Conservation (phyloP, 805 yeast species). For the Candida ovalis region DNA sequence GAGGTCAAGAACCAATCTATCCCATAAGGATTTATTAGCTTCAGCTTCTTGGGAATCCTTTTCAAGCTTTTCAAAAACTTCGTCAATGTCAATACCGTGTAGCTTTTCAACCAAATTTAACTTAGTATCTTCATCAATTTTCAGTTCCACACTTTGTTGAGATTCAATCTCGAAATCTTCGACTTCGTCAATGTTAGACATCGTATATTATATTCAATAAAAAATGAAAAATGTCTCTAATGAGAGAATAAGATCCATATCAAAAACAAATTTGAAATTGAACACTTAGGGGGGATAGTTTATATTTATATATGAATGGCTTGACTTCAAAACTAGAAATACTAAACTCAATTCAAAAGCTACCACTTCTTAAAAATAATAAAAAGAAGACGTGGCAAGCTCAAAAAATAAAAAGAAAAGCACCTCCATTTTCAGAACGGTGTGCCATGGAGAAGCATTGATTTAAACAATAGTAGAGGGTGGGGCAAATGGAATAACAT, state of each 20-base stretch:
- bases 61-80: slow-evolving; percentile 34
- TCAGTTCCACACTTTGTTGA: slow-evolving; percentile 20
- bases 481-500: not conserved
- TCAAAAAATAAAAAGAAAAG: not conserved
- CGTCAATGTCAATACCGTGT: slow-evolving; percentile 33
- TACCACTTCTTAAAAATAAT: not conserved
- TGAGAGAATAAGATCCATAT: too few species aligned
- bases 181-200: not conserved
- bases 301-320: not conserved
- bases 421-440: not conserved
- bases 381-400: not conserved
- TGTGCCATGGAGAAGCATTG: not conserved
- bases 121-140: slow-evolving; percentile 24
- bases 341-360: too few species aligned
- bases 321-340: not conserved
- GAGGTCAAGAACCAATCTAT: slow-evolving; percentile 36
- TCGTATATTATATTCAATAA: not conserved
- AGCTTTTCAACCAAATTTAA: slow-evolving; percentile 27
- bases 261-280: not conserved
- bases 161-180: slow-evolving; percentile 8
- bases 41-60: slow-evolving; percentile 30
- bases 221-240: too few species aligned
- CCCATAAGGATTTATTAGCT: slow-evolving; percentile 33
- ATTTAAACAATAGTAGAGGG: not conserved
- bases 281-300: not conserved